Evolutionary conservation across 495 filamentous ascomycete species (phyloP), one percentile per base, ranked within the genome.

Genomic region (Tuber microsphaerosporum): DNA sequence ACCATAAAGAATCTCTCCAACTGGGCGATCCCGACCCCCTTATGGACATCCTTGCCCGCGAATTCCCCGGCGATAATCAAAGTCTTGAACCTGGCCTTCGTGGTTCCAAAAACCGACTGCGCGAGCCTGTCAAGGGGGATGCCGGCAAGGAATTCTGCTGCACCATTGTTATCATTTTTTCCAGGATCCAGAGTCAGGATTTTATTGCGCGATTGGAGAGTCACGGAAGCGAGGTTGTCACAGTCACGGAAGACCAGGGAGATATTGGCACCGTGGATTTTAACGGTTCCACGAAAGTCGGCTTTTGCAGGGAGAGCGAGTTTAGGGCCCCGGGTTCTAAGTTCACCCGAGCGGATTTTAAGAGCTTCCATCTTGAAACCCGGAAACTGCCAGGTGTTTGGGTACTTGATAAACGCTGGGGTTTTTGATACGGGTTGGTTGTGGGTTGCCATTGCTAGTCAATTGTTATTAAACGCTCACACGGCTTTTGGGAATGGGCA

Each of bases 31-130:
- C 45, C 76, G 22, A 71, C 75, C 0, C 75, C 76, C 9, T 71
- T 73, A 1, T 77, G 75, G 17, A 78, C 16, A 1, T 71, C 76
- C 9, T 43, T 61, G 12, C 76, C 76, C 14, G 71, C 65, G 2
- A 78, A 34, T 43, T 78, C 76, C 5, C 76, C 76, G 12, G 76
- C 76, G 10, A 78, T 48, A 71, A 78, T 73, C 19, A 78, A 41
- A 46, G 73, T 69, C 34, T 56, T 46, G 51, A 78, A 78, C 10
- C 4, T 42, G 2, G 45, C 70, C 2, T 75, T 43, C 42, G 14
- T 42, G 2, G 73, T 48, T 16, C 65, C 44, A 26, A 56, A 34
- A 69, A 78, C 48, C 14, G 65, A 37, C 44, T 48, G n/a, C 0
- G 31, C 71, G 2, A 78, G 75, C 9, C 22, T 8, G 10, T n/a